A percentile compares a stretch with the other conserved stretches of the same genome.
These are phyloP conservation scores for Colletotrichum chrysophilum DNA, from an alignment of 2,329 filamentous ascomycete species.

Conservation along the genomic window DNA sequence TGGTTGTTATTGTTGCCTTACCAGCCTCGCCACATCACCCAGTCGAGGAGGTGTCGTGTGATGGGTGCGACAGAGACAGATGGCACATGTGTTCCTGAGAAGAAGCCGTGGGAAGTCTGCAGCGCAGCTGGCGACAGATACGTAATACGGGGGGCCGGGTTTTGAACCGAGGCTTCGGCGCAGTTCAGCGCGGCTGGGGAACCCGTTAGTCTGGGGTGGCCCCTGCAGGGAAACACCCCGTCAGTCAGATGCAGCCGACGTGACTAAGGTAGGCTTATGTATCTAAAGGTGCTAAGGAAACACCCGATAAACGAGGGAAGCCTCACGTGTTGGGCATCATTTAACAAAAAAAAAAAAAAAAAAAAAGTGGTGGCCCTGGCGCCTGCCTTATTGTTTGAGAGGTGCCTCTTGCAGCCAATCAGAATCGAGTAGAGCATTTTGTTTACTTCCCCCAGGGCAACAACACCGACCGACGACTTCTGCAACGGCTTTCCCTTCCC, in stretches of 20 bases:
- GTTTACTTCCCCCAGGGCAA: constrained; percentile 50
- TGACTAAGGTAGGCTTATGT: neutral
- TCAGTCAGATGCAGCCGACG: neutral
- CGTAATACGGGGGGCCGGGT: constrained; percentile 26
- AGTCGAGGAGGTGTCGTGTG: neutral
- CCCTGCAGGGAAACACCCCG: neutral
- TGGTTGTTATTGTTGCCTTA: constrained; percentile 39
- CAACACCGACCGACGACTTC: constrained; percentile 21
- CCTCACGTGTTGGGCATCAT: constrained; percentile 12
- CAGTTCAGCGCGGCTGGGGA: constrained; percentile 3
- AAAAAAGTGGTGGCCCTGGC: neutral
- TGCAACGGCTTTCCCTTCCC: neutral
- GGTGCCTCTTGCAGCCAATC: constrained; percentile 20
- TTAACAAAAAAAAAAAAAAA: neutral
- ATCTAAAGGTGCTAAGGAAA: neutral
- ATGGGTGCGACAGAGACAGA: neutral
- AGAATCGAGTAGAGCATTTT: constrained; percentile 28
- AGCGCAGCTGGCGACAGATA: neutral
- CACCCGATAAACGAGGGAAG: neutral
- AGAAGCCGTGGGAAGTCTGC: no score
- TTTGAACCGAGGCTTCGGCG: constrained; percentile 29
- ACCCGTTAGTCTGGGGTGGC: neutral
- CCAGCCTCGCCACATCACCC: neutral
- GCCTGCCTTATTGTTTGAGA: constrained; percentile 10
- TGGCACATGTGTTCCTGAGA: neutral